These are phyloP conservation scores for Apiotrichum porosum DNA, from an alignment of 1,284 basidiomycete species.

Conservation along the genomic window DNA sequence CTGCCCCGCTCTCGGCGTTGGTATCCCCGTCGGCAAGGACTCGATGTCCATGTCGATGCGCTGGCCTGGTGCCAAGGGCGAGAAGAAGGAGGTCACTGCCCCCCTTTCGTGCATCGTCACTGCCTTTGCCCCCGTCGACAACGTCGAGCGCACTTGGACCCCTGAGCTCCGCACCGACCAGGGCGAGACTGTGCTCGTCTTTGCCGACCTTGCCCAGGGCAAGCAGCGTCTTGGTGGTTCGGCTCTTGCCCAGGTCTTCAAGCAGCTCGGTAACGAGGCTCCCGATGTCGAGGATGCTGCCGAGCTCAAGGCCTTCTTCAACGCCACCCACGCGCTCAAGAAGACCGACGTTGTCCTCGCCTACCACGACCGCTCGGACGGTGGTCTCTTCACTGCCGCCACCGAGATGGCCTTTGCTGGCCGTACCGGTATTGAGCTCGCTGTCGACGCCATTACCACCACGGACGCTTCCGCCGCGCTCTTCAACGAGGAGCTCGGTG, in stretches of 20 bases:
- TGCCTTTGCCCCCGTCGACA: constrained; percentile 82
- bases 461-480: constrained; percentile 62
- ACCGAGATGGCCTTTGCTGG: constrained; percentile 98
- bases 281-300: constrained; percentile 82
- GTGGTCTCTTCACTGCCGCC: constrained; percentile 84
- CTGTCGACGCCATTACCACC: constrained; percentile 51
- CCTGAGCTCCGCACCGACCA: constrained; percentile 72
- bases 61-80: constrained; percentile 63
- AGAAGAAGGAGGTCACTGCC: constrained; percentile 75
- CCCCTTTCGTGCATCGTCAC: constrained; percentile 92
- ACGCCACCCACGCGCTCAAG: constrained; percentile 66
- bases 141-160: constrained; percentile 84
- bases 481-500: constrained; percentile 97
- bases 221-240: constrained; percentile 89
- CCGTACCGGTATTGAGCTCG: constrained; percentile 61
- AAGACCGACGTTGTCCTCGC: constrained; percentile 68
- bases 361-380: constrained; percentile 97
- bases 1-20: constrained; percentile 88
- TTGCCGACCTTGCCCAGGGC: constrained; percentile 83
- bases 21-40: constrained; percentile 97
- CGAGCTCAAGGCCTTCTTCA: constrained; percentile 75
- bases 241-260: constrained; percentile 90
- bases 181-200: constrained; percentile 63
- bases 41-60: constrained; percentile 99
- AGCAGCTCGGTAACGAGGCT: constrained; percentile 69